Conservation (phyloP, 2,329 filamentous ascomycete genomes). For the Fusarium sp. region DNA sequence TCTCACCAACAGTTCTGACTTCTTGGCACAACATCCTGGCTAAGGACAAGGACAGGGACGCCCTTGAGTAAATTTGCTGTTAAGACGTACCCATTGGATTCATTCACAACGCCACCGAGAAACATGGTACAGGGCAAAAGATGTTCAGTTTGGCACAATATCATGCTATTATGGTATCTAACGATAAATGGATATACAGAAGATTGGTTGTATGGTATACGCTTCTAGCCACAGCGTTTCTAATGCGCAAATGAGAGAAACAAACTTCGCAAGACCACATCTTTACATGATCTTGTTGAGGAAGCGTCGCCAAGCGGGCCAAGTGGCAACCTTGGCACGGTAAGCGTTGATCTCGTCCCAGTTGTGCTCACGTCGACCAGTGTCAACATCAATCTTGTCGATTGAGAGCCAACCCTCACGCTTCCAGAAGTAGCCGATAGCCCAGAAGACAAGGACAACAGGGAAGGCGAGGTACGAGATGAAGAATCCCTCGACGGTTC, state of each 20-base stretch:
- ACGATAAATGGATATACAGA: slow-evolving; percentile 34
- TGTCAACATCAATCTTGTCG: slow-evolving; percentile 74
- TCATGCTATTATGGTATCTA: slow-evolving; percentile 40
- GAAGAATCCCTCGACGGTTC: slow-evolving; percentile 65
- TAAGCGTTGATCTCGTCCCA: slow-evolving; percentile 72
- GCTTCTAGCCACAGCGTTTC: background rate
- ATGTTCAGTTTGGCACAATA: slow-evolving; percentile 1
- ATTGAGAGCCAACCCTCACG: slow-evolving; percentile 68
- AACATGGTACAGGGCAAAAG: background rate
- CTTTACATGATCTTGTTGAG: slow-evolving; percentile 54
- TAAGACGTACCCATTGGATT: background rate
- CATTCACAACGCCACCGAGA: background rate
- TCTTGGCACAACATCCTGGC: background rate
- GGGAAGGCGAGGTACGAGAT: slow-evolving; percentile 65
- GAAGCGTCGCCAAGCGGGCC: slow-evolving; percentile 63
- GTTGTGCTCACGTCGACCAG: slow-evolving; percentile 72
- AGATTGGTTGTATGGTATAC: slow-evolving; percentile 12
- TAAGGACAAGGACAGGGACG: background rate
- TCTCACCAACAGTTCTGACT: background rate
- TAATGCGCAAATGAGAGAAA: background rate
- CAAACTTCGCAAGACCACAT: background rate
- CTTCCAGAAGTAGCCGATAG: slow-evolving; percentile 74
- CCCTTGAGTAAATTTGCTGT: background rate
- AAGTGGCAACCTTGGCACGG: slow-evolving; percentile 60
- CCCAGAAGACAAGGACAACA: slow-evolving; percentile 68